Conservation (phyloP, 306 rosid species). For the Spatholobus suberectus region DNA sequence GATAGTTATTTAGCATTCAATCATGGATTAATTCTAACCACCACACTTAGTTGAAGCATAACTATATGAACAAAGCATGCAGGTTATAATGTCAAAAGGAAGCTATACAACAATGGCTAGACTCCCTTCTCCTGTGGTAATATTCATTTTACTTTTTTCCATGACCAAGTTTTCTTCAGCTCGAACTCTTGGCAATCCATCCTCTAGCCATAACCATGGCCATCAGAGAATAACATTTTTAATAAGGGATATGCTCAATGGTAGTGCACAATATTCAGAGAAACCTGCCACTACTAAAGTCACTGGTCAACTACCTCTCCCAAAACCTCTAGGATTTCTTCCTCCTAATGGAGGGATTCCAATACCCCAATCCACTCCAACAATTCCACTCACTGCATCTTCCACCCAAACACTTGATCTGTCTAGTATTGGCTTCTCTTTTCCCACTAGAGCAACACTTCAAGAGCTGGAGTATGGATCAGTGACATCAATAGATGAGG, state of each 20-base stretch:
- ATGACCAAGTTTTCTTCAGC: constrained; percentile 47
- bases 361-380: constrained; percentile 52
- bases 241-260: constrained; percentile 64
- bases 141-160: constrained; percentile 40
- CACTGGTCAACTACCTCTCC: constrained; percentile 52
- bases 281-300: constrained; percentile 47
- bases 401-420: constrained; percentile 62
- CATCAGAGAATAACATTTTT: constrained; percentile 59
- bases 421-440: constrained; percentile 60
- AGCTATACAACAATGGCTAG: constrained; percentile 54
- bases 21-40: constrained; percentile 32
- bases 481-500: constrained; percentile 63
- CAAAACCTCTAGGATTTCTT: constrained; percentile 59
- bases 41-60: constrained; percentile 41
- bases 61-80: constrained; percentile 43
- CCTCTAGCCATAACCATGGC: constrained; percentile 48
- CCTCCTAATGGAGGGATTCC: constrained; percentile 63
- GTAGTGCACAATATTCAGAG: not conserved
- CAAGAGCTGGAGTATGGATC: constrained; percentile 69
- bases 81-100: constrained; percentile 27
- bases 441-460: constrained; percentile 62
- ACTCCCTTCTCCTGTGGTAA: constrained; percentile 30
- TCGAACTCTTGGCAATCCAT: constrained; percentile 55
- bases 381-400: constrained; percentile 19
- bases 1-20: not conserved